Evolutionary conservation across 2,329 filamentous ascomycete genomes (phyloP).

Genomic region (Ramichloridium luteum): DNA sequence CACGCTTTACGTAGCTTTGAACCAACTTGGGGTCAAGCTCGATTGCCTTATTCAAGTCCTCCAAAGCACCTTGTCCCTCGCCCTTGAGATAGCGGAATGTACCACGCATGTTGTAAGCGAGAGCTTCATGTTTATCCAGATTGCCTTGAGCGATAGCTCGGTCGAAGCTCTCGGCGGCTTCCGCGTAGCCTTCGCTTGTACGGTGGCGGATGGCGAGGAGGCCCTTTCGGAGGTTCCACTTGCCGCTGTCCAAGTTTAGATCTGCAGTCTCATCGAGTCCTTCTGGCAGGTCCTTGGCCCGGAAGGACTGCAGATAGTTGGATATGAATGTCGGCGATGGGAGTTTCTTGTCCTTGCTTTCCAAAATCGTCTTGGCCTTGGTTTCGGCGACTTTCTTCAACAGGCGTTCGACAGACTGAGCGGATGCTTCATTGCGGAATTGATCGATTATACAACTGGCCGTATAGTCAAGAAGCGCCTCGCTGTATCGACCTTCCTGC

Average conservation of each 20-base stretch:
- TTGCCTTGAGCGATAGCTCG: conserved; percentile 73
- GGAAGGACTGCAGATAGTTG: conserved; percentile 99
- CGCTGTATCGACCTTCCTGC: conserved; percentile 78
- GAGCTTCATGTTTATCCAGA: conserved; percentile 70
- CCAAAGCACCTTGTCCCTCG: conserved; percentile 69
- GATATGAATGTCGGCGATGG: conserved; percentile 94
- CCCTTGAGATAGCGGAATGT: conserved; percentile 91
- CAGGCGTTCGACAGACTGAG: conserved; percentile 79
- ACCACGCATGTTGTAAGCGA: conserved; percentile 91
- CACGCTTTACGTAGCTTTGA: conserved; percentile 97
- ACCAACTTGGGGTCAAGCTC: conserved; percentile 78
- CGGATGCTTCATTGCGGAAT: conserved; percentile 83
- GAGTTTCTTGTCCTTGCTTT: conserved; percentile 67
- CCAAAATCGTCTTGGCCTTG: conserved; percentile 82
- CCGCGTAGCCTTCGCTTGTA: conserved; percentile 82
- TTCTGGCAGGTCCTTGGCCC: conserved; percentile 62
- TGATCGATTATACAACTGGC: conserved; percentile 98
- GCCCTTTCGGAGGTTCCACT: conserved; percentile 75
- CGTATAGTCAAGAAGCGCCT: conserved; percentile 93
- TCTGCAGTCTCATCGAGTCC: conserved; percentile 76
- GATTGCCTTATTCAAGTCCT: conserved; percentile 83
- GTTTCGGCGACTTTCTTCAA: conserved; percentile 94
- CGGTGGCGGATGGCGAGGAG: conserved; percentile 70
- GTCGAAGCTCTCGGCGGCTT: conserved; percentile 75
- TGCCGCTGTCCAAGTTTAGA: conserved; percentile 63